These are phyloP conservation scores for Lachnellula arida DNA, from an alignment of 2,329 filamentous ascomycete genomes.

Conservation along the genomic window DNA sequence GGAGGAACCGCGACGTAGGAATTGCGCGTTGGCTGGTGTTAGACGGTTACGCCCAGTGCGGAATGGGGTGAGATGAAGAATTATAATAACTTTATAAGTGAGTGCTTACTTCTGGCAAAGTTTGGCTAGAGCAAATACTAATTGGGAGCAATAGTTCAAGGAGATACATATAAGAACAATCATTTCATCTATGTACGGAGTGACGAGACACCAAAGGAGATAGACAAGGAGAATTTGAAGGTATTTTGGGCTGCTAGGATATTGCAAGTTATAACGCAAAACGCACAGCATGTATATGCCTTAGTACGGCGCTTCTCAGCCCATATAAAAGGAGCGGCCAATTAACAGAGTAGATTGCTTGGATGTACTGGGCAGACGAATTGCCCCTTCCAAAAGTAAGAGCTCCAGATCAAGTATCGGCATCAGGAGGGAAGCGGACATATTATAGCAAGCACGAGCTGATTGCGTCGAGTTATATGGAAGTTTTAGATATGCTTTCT, in stretches of 20 bases:
- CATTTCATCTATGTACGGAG: conserved; percentile 30
- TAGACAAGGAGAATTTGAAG: conserved; percentile 19
- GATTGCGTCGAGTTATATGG: conserved; percentile 50
- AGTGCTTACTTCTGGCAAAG: conserved; percentile 16
- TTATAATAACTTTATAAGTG: conserved; percentile 44
- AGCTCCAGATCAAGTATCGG: conserved; percentile 15
- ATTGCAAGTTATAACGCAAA: conserved; percentile 68
- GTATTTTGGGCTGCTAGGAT: conserved; percentile 69
- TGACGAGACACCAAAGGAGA: conserved; percentile 22
- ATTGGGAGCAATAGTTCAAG: conserved; percentile 25
- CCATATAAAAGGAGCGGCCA: conserved; percentile 7
- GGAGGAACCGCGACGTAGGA: too few relatives aligned
- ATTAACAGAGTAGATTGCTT: conserved; percentile 30
- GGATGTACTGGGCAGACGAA: conserved; percentile 52
- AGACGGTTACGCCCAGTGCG: conserved; percentile 30
- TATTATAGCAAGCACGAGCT: conserved; percentile 50
- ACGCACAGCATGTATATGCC: conserved; percentile 70
- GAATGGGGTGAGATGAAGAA: conserved; percentile 36
- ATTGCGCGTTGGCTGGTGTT: too few relatives aligned
- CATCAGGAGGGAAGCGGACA: conserved; percentile 35
- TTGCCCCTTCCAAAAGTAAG: conserved; percentile 32
- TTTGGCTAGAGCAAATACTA: conserved; percentile 23
- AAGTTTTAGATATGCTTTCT: conserved; percentile 48
- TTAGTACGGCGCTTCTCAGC: conserved; percentile 43
- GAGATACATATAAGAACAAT: conserved; percentile 29